phyloP scores from a whole-genome alignment of 805 yeast genomes.

The Kodamaea restingae region DNA sequence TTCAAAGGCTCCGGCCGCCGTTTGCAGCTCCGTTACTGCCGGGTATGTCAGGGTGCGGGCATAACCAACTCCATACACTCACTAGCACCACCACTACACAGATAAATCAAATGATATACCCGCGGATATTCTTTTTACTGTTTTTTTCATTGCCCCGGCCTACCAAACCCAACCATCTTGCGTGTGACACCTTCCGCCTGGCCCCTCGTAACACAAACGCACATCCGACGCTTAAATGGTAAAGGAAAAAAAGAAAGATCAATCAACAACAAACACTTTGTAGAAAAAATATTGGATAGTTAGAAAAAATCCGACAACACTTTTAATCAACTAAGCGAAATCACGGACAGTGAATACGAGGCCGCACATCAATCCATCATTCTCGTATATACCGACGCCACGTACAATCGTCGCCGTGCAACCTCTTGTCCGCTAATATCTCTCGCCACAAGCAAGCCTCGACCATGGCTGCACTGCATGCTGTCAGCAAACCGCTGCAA shows the following conservation, averaged over 20 bases:
- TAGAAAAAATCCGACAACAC: slow-evolving; percentile 3
- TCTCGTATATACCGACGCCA: background rate
- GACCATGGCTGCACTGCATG: slow-evolving; percentile 10
- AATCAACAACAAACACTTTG: slow-evolving; percentile 3
- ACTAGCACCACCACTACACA: no score
- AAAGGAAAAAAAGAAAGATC: slow-evolving; percentile 5
- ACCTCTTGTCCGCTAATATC: background rate
- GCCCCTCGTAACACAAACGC: background rate
- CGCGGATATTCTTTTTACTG: no score
- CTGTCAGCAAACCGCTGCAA: slow-evolving; percentile 7
- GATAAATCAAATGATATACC: no score
- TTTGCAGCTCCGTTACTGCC: no score
- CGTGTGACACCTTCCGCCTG: no score
- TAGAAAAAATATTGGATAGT: slow-evolving; percentile 1
- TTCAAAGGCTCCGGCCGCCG: no score
- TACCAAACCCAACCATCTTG: no score
- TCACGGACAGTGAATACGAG: slow-evolving; percentile 2
- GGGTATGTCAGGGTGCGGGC: no score
- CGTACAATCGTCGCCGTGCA: background rate
- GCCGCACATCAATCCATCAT: background rate
- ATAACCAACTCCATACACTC: no score
- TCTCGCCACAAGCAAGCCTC: background rate
- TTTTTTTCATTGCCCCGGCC: no score
- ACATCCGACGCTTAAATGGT: background rate
- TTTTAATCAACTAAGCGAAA: background rate